Evolutionary conservation across 768 basidiomycete species (phyloP).

Genomic region (Xerocomus brunneocitrinus): DNA sequence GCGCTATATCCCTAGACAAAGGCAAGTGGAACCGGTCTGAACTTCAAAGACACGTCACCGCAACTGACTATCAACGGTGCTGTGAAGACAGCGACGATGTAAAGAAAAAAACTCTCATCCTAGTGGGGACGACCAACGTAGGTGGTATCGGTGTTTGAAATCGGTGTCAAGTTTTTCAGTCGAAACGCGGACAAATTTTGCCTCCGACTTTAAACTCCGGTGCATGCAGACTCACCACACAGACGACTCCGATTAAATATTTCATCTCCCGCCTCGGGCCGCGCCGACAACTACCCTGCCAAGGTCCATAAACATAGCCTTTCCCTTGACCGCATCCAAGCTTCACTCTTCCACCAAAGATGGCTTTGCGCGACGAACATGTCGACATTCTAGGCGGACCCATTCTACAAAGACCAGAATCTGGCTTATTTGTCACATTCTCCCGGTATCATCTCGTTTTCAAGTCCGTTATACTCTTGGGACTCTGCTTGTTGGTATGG

Average conservation of each 20-base stretch:
- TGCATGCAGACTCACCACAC: too few relatives aligned
- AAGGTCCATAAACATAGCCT: constrained; percentile 5
- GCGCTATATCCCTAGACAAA: constrained; percentile 74
- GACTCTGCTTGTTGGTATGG: constrained; percentile 32
- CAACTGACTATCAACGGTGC: not conserved
- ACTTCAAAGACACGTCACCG: not conserved
- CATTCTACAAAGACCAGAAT: constrained; percentile 36
- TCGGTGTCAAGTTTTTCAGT: too few relatives aligned
- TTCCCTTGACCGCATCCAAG: constrained; percentile 22
- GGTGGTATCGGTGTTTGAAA: too few relatives aligned
- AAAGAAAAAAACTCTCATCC: not conserved
- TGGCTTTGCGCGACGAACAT: constrained; percentile 54
- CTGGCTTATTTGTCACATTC: constrained; percentile 28
- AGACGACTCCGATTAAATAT: constrained; percentile 20
- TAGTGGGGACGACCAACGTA: too few relatives aligned
- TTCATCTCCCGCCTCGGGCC: constrained; percentile 20
- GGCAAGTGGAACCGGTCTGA: constrained; percentile 47
- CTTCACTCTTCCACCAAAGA: constrained; percentile 31
- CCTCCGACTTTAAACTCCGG: too few relatives aligned
- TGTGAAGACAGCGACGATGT: not conserved
- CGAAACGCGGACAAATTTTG: too few relatives aligned
- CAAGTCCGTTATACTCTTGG: constrained; percentile 35
- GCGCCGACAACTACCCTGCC: constrained; percentile 9
- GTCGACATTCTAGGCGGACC: constrained; percentile 69
- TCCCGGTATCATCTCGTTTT: constrained; percentile 35